Base-by-base conservation (phyloP, 305 asterid genomes). In the Fraxinus dipetala region DNA sequence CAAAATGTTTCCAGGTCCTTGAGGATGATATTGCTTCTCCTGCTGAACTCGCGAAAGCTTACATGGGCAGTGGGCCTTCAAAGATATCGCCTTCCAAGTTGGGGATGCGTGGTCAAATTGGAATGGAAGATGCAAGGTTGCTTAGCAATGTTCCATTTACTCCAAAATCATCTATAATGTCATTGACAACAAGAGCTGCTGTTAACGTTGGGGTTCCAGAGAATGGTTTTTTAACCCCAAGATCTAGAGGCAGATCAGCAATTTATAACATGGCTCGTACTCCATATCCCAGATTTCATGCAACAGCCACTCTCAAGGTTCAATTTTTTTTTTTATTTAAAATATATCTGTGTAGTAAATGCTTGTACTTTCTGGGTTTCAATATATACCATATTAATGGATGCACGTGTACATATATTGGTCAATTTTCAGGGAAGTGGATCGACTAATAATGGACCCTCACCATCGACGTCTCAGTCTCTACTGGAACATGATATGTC, bases 41-140 rank as follows among this genome's bases (percentile, higher is more conserved):
- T 54, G 93, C 98, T 81, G 97, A 94, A 85, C 89, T 96, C 81
- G 98, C 98, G 45, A 94, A 89, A 89, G 91, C 96, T 78, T 96
- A 93, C 85, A 92, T 94, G 98, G 98, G 92, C 65, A 85, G 84
- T 36, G 89, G 89, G 87, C 90, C 95, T 80, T 88, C 89, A 69
- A 94, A 89, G 81, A 88, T 86, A 63, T 94, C 97, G 0, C 94
- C 94, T 6, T 89, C 98, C 34, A 84, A 65, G 84, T 85, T 89
- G 82, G 91, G 95, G 76, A 80, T 79, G 36, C 91, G 87, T 75
- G 59, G 85, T 78, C 96, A 89, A 83, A 84, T 82, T 75, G 84
- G 86, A 54, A 87, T 84, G 82, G 95, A 89, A 69, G 90, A 87
- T 85, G 31, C 87, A 8, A 84, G 88, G 48, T 72, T 88, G 83